Evolutionary conservation across 331 rosid species (phyloP).

Genomic region (Telfairia occidentalis): DNA sequence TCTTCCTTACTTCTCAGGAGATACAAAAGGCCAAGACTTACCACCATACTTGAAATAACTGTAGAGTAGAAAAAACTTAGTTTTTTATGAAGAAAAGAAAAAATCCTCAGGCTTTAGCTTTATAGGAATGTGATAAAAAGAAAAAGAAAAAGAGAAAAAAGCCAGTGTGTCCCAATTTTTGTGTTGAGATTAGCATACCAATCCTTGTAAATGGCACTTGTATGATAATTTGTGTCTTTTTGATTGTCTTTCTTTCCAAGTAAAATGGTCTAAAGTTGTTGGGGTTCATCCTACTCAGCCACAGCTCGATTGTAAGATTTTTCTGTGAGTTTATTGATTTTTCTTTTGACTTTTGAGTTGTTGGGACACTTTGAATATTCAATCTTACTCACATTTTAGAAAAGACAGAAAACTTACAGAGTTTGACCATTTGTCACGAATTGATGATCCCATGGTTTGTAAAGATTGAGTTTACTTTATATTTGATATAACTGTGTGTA

Average conservation of each 20-base stretch:
- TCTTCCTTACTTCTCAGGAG: constrained; percentile 86
- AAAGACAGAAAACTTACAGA: background rate
- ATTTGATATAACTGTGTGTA: background rate
- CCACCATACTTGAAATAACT: constrained; percentile 68
- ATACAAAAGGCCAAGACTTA: constrained; percentile 72
- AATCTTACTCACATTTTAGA: background rate
- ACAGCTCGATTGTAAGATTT: background rate
- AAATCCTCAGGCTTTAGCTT: constrained; percentile 12
- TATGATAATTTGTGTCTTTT: constrained; percentile 15
- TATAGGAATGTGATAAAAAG: constrained; percentile 16
- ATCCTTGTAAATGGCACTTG: constrained; percentile 44
- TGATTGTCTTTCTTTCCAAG: background rate
- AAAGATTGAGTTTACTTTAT: background rate
- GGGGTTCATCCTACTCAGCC: background rate
- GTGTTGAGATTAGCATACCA: constrained; percentile 31
- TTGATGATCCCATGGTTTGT: background rate
- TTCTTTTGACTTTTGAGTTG: background rate
- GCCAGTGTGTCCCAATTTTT: constrained; percentile 32
- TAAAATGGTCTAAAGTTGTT: background rate
- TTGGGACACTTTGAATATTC: background rate
- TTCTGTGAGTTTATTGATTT: background rate
- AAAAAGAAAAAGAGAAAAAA: constrained; percentile 1
- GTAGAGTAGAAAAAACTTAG: constrained; percentile 43
- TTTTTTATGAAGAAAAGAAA: constrained; percentile 7
- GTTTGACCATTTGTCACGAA: background rate